Evolutionary conservation across 768 basidiomycete genomes (phyloP).

Genomic region (Gyrodon lividus): DNA sequence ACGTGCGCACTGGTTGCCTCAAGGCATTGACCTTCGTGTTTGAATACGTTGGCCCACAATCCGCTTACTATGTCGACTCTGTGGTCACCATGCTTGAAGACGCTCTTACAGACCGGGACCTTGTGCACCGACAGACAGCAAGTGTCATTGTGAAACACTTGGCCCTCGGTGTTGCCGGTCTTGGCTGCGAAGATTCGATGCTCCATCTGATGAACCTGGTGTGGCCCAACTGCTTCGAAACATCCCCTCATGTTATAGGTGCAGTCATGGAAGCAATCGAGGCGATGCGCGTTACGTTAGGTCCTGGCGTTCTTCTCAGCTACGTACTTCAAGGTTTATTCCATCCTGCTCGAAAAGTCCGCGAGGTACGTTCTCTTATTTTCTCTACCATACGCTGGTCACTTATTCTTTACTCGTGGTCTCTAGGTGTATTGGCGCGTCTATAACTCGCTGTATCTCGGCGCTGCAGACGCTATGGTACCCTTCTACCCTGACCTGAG

Average conservation of each 20-base stretch:
- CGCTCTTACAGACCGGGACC: constrained; percentile 95
- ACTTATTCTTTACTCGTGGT: constrained; percentile 5
- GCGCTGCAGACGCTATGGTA: constrained; percentile 87
- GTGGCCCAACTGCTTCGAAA: constrained; percentile 99
- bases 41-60: constrained; percentile 97
- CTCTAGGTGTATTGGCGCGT: constrained; percentile 83
- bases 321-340: constrained; percentile 94
- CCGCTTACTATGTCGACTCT: constrained; percentile 94
- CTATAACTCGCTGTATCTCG: constrained; percentile 93
- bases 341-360: constrained; percentile 95
- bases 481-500: constrained; percentile 93
- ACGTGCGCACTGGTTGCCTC: constrained; percentile 97
- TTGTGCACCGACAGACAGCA: constrained; percentile 97
- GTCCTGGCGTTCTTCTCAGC: constrained; percentile 88
- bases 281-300: constrained; percentile 94
- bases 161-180: constrained; percentile 92
- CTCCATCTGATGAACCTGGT: constrained; percentile 97
- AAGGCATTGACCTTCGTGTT: constrained; percentile 99
- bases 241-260: constrained; percentile 96
- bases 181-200: constrained; percentile 98
- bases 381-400: background rate
- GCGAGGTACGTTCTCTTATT: constrained; percentile 64
- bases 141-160: constrained; percentile 98
- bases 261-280: constrained; percentile 98
- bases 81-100: constrained; percentile 98